These are phyloP conservation scores for Chaetomiaceae sp. DNA, from an alignment of 2,329 filamentous ascomycete species.

Conservation along the genomic window DNA sequence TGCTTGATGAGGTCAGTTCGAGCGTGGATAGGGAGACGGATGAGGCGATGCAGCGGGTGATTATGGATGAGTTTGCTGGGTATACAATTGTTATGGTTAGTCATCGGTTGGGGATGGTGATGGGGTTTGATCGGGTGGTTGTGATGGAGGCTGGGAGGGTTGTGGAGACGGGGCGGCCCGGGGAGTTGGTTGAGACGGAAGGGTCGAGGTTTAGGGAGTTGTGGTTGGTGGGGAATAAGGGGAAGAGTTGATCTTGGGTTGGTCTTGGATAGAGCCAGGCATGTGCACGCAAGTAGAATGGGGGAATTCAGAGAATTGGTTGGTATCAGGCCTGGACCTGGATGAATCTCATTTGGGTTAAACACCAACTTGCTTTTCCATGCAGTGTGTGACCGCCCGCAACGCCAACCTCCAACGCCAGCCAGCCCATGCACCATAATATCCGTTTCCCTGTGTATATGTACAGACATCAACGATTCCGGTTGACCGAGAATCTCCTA, in stretches of 20 bases:
- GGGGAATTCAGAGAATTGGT: background rate
- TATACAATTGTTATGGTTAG: slow-evolving; percentile 52
- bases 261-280: background rate
- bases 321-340: no score
- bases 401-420: background rate
- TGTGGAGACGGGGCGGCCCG: slow-evolving; percentile 35
- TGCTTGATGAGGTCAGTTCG: slow-evolving; percentile 42
- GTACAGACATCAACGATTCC: slow-evolving; percentile 26
- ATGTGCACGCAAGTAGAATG: no score
- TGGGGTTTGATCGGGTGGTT: slow-evolving; percentile 48
- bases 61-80: slow-evolving; percentile 35
- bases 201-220: slow-evolving; percentile 22
- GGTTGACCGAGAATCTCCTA: slow-evolving; percentile 30
- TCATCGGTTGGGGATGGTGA: slow-evolving; percentile 45
- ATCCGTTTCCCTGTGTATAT: background rate
- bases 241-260: background rate
- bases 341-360: background rate
- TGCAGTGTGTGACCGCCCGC: background rate
- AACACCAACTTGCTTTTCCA: background rate
- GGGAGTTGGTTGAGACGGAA: slow-evolving; percentile 18
- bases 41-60: slow-evolving; percentile 38
- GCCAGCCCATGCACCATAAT: slow-evolving; percentile 4
- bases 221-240: slow-evolving; percentile 21
- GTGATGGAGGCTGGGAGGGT: slow-evolving; percentile 47
- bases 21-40: slow-evolving; percentile 41